phyloP scores from a whole-genome alignment of 2,329 filamentous ascomycete genomes.

The Xylaria sp. region DNA sequence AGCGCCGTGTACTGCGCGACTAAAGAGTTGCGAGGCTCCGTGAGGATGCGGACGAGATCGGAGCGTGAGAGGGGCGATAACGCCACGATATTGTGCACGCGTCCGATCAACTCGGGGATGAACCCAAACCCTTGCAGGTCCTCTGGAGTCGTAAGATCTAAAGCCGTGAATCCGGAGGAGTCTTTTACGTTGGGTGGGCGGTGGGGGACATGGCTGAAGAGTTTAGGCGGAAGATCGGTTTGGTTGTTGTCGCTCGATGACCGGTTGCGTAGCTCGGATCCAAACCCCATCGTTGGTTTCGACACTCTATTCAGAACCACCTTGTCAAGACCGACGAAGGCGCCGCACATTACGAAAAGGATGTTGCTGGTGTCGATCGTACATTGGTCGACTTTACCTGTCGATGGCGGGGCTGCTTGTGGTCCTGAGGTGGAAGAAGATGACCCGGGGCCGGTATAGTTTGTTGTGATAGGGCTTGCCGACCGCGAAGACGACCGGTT shows the following conservation, averaged over 20 bases:
- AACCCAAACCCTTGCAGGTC: slow-evolving; percentile 87
- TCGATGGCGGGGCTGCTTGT: slow-evolving; percentile 50
- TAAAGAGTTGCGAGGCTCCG: slow-evolving; percentile 87
- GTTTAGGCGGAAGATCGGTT: slow-evolving; percentile 68
- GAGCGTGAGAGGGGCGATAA: slow-evolving; percentile 73
- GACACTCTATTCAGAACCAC: slow-evolving; percentile 85
- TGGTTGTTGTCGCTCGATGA: slow-evolving; percentile 53
- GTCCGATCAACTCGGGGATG: slow-evolving; percentile 95
- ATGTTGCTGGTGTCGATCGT: slow-evolving; percentile 94
- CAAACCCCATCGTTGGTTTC: slow-evolving; percentile 87
- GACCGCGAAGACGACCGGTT: slow-evolving; percentile 63
- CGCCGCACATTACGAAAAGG: slow-evolving; percentile 94
- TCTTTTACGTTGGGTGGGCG: slow-evolving; percentile 46
- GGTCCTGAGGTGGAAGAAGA: slow-evolving; percentile 49
- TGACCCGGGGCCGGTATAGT: slow-evolving; percentile 54
- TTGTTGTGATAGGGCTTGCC: slow-evolving; percentile 58
- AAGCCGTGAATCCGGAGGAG: slow-evolving; percentile 55
- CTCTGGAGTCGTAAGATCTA: slow-evolving; percentile 75
- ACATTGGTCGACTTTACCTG: slow-evolving; percentile 65
- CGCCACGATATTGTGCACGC: slow-evolving; percentile 87
- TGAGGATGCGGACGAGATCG: slow-evolving; percentile 84
- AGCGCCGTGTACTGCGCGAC: slow-evolving; percentile 87
- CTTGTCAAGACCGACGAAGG: slow-evolving; percentile 92
- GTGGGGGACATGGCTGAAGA: slow-evolving; percentile 63
- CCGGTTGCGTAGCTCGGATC: slow-evolving; percentile 74